Percentiles rank a stretch among this genome's conserved stretches.
These are phyloP conservation scores for Adenanthera pavonina DNA, from an alignment of 306 rosid genomes.

Conservation along the genomic window DNA sequence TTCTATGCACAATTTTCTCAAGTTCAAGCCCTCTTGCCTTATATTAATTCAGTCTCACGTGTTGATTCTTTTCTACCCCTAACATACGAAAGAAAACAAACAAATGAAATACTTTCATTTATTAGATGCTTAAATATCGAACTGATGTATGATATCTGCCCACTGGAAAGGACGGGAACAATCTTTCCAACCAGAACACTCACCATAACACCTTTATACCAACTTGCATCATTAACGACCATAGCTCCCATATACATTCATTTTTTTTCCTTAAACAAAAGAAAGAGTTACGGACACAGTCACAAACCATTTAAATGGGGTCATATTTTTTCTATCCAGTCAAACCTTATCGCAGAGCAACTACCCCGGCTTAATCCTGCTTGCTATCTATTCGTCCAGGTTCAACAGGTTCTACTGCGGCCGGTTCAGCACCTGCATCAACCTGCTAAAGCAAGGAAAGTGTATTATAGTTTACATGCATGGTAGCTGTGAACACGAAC, in stretches of 20 bases:
- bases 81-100: background rate
- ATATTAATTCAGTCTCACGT: background rate
- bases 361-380: conserved; percentile 53
- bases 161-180: background rate
- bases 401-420: conserved; percentile 39
- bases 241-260: background rate
- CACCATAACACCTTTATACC: background rate
- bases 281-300: background rate
- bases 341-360: background rate
- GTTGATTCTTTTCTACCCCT: background rate
- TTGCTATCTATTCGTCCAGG: conserved; percentile 47
- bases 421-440: conserved; percentile 48
- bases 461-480: conserved; percentile 4
- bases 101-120: background rate
- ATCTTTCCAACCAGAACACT: conserved; percentile 13
- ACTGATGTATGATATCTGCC: background rate
- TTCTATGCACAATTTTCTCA: background rate
- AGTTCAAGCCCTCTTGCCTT: background rate
- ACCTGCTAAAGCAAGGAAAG: conserved; percentile 50
- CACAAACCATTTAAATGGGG: conserved; percentile 1
- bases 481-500: conserved; percentile 19
- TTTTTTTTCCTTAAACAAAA: background rate
- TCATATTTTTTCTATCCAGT: background rate
- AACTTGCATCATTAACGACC: background rate
- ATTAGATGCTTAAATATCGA: background rate